These are phyloP conservation scores for Wallacemonas sp. DNA, from an alignment of 208 protist genomes.

Conservation along the genomic window DNA sequence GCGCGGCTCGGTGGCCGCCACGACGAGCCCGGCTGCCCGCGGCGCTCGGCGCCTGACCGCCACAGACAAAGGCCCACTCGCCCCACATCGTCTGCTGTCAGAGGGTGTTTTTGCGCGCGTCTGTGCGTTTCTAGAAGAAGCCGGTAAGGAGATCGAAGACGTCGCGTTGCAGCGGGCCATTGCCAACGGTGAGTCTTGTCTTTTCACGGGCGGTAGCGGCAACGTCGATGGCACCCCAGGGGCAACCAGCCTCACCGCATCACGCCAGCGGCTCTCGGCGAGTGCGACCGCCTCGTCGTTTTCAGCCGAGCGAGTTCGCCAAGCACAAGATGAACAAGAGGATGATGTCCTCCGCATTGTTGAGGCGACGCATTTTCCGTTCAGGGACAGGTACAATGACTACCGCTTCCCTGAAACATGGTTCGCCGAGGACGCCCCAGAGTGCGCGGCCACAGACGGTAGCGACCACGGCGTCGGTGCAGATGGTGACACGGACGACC, in stretches of 20 bases:
- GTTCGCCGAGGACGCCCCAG: neutral
- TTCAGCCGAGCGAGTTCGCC: no score
- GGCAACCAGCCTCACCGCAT: neutral
- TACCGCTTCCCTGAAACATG: neutral
- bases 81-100: constrained; percentile 12
- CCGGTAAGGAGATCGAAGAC: constrained; percentile 21
- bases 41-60: neutral
- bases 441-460: no score
- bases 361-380: neutral
- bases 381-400: neutral
- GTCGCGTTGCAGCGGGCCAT: constrained; percentile 14
- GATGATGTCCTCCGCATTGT: neutral
- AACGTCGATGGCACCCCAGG: neutral
- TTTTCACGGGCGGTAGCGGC: constrained; percentile 1
- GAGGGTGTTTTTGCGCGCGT: constrained; percentile 5
- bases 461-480: neutral
- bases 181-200: neutral
- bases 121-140: constrained; percentile 7
- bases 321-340: neutral
- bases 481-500: neutral
- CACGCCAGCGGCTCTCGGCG: neutral
- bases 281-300: neutral
- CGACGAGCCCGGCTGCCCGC: neutral
- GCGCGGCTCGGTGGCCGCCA: neutral
- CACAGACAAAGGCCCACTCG: neutral